phyloP scores from a whole-genome alignment of 2,329 filamentous ascomycete genomes.

The Herpotrichia juniperi region DNA sequence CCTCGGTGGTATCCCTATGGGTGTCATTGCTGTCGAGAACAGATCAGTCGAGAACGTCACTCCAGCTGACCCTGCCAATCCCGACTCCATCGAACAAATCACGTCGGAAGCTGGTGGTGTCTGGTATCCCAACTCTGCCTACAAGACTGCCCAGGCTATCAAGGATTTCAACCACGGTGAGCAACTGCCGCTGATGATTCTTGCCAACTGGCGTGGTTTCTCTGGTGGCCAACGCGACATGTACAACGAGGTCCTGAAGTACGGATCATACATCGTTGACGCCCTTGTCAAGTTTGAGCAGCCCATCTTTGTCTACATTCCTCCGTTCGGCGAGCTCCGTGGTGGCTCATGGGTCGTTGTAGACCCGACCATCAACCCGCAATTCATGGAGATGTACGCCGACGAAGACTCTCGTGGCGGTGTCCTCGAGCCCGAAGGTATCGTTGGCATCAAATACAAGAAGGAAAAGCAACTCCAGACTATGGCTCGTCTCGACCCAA shows the following conservation, averaged over 20 bases:
- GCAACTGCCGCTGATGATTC: slow-evolving; percentile 97
- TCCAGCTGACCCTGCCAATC: slow-evolving; percentile 95
- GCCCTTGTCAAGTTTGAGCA: slow-evolving; percentile 98
- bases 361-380: slow-evolving; percentile 96
- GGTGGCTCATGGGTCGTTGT: slow-evolving; percentile 99
- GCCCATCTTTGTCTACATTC: slow-evolving; percentile 98
- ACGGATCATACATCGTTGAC: slow-evolving; percentile 98
- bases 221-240: slow-evolving; percentile 99
- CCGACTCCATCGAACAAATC: slow-evolving; percentile 96
- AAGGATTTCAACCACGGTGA: slow-evolving; percentile 99
- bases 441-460: slow-evolving; percentile 98
- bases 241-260: slow-evolving; percentile 99
- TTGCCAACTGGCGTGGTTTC: slow-evolving; percentile 99
- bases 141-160: slow-evolving; percentile 99
- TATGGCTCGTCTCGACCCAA: slow-evolving; percentile 90
- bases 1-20: slow-evolving; percentile 95
- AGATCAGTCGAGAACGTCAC: slow-evolving; percentile 96
- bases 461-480: slow-evolving; percentile 97
- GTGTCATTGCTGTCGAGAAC: slow-evolving; percentile 97
- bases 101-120: slow-evolving; percentile 95
- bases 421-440: slow-evolving; percentile 97
- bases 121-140: slow-evolving; percentile 99
- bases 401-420: slow-evolving; percentile 93
- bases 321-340: slow-evolving; percentile 93
- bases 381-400: slow-evolving; percentile 99